Evolutionary conservation across 179 eudicot genomes (phyloP), one percentile per base, ranked within the genome.

Genomic region (Actinidia arguta): DNA sequence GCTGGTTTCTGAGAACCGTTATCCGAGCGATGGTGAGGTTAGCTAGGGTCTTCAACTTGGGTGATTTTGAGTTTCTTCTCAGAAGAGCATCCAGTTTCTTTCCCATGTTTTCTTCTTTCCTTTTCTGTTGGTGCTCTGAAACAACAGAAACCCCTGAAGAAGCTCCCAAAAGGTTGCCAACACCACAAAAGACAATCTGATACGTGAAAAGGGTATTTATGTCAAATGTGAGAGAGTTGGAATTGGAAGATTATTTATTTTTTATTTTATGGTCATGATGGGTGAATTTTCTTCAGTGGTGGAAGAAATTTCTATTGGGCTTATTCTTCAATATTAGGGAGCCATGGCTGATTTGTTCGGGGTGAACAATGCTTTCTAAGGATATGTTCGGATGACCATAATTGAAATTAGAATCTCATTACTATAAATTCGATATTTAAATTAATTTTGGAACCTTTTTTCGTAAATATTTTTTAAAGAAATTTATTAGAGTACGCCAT

Each of bases 1-100:
- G 92, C 75, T 90, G 90, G 73, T 91, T 93, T 81, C 85, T 91
- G 54, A 93, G 83, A 9, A 90, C 80, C 4, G 88, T 27, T 7
- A 86, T 78, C 39, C 97, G 89, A 22, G 89, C 73, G 10, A 93
- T 78, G 1, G 92, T 86, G 36, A 89, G 87, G 9, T 83, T 82
- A 42, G 83, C 70, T 16, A 72, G 47, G 55, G 75, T 42, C 61
- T 76, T 86, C 20, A 92, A 47, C 73, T 89, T 91, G 3, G 89
- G 82, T 56, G 67, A 8, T 51, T 82, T 87, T 71, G 80, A 83
- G 80, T 78, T 76, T 79, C 86, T 91, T 50, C 98, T 85, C 4
- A 93, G 81, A 27, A 93, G 80, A 64, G 89, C 85, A 82, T 87
- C 91, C 63, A 89, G 83, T 79, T 88, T 87, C 80, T 76, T 89